These are phyloP conservation scores for Tylopilus felleus DNA, from an alignment of 768 basidiomycete genomes.

Conservation along the genomic window DNA sequence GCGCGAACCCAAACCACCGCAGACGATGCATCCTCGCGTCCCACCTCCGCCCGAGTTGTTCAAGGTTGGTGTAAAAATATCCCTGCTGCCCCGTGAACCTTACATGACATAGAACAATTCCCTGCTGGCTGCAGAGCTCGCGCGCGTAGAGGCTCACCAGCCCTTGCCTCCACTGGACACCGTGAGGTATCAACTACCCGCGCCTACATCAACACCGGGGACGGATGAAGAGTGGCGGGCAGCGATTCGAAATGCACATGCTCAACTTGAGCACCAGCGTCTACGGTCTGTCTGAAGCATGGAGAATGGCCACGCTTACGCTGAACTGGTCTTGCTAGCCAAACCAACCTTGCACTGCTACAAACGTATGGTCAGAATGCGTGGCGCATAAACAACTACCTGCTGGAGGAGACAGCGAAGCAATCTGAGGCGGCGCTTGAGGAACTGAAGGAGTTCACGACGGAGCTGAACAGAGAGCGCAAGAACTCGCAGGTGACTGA, in stretches of 20 bases:
- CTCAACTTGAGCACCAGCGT: conserved; percentile 83
- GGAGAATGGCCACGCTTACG: background rate
- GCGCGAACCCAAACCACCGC: conserved; percentile 60
- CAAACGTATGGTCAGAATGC: conserved; percentile 88
- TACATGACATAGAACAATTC: conserved; percentile 53
- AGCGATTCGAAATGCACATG: conserved; percentile 71
- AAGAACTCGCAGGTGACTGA: conserved; percentile 73
- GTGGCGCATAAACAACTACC: conserved; percentile 89
- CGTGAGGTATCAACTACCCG: conserved; percentile 70
- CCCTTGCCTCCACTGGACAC: conserved; percentile 67
- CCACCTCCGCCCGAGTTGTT: conserved; percentile 66
- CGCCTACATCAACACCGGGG: conserved; percentile 56
- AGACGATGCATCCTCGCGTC: conserved; percentile 64
- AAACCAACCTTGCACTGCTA: conserved; percentile 77
- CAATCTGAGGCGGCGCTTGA: conserved; percentile 71
- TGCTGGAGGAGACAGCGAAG: conserved; percentile 73
- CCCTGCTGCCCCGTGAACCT: background rate
- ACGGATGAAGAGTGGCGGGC: conserved; percentile 75
- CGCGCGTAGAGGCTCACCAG: conserved; percentile 67
- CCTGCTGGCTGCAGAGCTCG: conserved; percentile 67
- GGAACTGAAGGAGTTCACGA: conserved; percentile 71
- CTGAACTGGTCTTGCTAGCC: conserved; percentile 42
- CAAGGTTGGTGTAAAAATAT: conserved; percentile 45
- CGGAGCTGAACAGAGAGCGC: conserved; percentile 83
- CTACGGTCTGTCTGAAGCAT: conserved; percentile 51